Percentiles rank a stretch among this genome's conserved stretches.
Conservation (phyloP, 2,329 filamentous ascomycete species). For the Fusarium sp. region DNA sequence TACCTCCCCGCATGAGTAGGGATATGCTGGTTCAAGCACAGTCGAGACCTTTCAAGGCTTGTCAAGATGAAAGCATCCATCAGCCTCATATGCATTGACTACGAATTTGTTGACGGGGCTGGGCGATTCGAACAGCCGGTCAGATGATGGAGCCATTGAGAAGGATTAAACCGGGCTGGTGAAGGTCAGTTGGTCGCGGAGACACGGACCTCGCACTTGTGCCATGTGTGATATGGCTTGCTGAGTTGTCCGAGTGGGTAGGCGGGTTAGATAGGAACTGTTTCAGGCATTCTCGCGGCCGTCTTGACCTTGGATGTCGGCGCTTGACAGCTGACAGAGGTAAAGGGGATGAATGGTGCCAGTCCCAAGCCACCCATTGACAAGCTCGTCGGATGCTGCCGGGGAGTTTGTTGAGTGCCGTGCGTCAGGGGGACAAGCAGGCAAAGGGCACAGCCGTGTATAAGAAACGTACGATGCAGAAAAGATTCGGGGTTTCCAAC, state of each 20-base stretch:
- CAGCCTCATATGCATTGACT: not conserved
- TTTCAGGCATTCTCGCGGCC: not conserved
- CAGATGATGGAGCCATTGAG: not conserved
- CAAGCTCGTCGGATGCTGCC: conserved; percentile 16
- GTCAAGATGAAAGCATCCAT: not conserved
- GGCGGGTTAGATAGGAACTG: not conserved
- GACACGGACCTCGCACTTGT: not conserved
- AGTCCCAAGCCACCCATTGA: conserved; percentile 3
- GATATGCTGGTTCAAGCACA: conserved; percentile 7
- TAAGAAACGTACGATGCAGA: conserved; percentile 40
- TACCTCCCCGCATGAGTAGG: conserved; percentile 14
- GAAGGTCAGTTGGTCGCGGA: not conserved
- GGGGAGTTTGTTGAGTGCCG: conserved; percentile 20
- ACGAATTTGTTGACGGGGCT: not conserved
- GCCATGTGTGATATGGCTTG: not conserved
- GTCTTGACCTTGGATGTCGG: not conserved
- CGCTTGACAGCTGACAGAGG: conserved; percentile 2
- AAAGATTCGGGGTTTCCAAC: not conserved
- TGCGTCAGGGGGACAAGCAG: conserved; percentile 20
- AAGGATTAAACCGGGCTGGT: not conserved
- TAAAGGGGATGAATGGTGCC: not conserved
- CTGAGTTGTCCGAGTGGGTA: not conserved
- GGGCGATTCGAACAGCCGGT: not conserved
- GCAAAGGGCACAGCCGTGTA: conserved; percentile 7
- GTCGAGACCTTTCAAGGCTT: conserved; percentile 1